Evolutionary conservation across 257 asterid genomes (phyloP).

Genomic region (Solanum sparsipilum): DNA sequence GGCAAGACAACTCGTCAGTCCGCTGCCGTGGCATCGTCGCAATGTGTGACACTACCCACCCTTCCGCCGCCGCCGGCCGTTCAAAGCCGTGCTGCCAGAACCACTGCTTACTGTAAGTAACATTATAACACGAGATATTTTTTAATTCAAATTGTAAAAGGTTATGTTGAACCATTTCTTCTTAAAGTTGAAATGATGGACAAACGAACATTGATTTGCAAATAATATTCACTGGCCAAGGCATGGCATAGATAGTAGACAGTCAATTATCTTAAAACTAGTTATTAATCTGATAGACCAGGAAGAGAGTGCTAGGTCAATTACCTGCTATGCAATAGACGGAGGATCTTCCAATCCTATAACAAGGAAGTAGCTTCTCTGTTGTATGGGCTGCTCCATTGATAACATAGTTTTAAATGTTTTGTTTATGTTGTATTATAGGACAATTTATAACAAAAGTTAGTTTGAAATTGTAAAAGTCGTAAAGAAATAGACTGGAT

Average conservation of each 20-base stretch:
- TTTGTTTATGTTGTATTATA: background rate
- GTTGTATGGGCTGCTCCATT: background rate
- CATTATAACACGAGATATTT: background rate
- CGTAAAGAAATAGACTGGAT: background rate
- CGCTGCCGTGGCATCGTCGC: conserved; percentile 20
- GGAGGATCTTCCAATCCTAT: background rate
- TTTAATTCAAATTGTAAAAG: background rate
- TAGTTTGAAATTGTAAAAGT: background rate
- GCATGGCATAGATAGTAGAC: background rate
- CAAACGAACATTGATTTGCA: background rate
- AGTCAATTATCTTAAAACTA: background rate
- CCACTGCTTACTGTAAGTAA: conserved; percentile 42
- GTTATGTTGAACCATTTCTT: background rate
- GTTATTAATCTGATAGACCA: background rate
- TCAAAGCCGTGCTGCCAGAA: conserved; percentile 28
- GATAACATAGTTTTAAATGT: background rate
- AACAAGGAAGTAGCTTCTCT: background rate
- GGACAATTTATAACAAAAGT: background rate
- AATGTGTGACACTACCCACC: conserved; percentile 27
- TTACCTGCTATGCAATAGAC: background rate
- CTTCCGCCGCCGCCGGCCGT: conserved; percentile 20
- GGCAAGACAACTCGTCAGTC: conserved; percentile 33
- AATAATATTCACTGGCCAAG: background rate
- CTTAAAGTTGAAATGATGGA: background rate
- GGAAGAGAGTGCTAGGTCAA: background rate